Conservation (phyloP, 495 filamentous ascomycete genomes). For the Lasiosphaeria ovina region DNA sequence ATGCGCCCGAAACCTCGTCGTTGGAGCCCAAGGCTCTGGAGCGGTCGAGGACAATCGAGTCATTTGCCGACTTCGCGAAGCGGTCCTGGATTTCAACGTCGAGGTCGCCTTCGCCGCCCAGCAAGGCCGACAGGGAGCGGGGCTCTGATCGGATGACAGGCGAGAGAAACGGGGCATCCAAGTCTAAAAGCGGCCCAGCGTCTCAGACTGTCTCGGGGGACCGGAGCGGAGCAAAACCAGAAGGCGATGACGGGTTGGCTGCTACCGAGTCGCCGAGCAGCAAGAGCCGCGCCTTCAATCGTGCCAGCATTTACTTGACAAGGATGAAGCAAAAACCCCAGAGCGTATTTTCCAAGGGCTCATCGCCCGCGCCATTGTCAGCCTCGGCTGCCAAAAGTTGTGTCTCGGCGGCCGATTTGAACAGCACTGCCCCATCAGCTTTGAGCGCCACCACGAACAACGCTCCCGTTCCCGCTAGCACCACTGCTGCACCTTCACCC, state of each 20-base stretch:
- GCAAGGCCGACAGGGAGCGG: constrained; percentile 21
- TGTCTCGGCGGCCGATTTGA: constrained; percentile 12
- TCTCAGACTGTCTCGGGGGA: constrained; percentile 28
- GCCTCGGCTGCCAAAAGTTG: constrained; percentile 30
- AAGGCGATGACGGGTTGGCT: constrained; percentile 24
- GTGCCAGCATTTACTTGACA: constrained; percentile 39
- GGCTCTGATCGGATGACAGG: constrained; percentile 9
- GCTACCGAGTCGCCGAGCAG: constrained; percentile 29
- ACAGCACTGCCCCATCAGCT: constrained; percentile 17
- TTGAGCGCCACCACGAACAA: constrained; percentile 3
- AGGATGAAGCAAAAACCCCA: constrained; percentile 44
- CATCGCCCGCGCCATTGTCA: constrained; percentile 21
- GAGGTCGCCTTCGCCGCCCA: constrained; percentile 58
- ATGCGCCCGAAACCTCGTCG: constrained; percentile 7
- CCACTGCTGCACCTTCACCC: not conserved
- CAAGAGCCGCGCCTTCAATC: constrained; percentile 27
- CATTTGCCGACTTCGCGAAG: constrained; percentile 63
- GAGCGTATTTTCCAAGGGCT: constrained; percentile 33
- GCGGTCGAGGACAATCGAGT: constrained; percentile 48
- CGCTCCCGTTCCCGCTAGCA: not conserved
- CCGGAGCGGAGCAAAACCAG: constrained; percentile 28
- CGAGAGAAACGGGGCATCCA: constrained; percentile 20
- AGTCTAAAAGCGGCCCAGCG: constrained; percentile 25
- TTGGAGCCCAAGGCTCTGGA: constrained; percentile 24
- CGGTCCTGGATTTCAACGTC: constrained; percentile 66